phyloP scores from a whole-genome alignment of 345 rosid species.

The Erodium maritimum region DNA sequence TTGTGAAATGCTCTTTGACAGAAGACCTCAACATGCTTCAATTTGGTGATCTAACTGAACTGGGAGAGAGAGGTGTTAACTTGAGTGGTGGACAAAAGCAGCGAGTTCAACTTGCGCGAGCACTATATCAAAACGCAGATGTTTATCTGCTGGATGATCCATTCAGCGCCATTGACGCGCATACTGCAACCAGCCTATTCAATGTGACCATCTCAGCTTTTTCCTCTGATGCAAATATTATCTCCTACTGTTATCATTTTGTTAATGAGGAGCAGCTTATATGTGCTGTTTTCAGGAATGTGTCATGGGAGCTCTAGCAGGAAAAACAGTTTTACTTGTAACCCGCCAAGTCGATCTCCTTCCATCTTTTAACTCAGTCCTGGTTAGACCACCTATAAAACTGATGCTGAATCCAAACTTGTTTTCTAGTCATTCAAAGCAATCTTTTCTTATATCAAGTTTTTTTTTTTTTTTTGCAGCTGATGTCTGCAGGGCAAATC shows the following conservation, averaged over 20 bases:
- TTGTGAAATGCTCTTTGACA: slow-evolving; percentile 28
- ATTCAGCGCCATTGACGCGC: slow-evolving; percentile 54
- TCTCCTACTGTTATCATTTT: background rate
- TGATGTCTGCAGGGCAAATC: slow-evolving; percentile 38
- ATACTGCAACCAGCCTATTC: slow-evolving; percentile 36
- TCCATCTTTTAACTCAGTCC: slow-evolving; percentile 28
- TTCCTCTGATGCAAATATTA: background rate
- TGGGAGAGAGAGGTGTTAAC: slow-evolving; percentile 51
- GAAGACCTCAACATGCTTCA: slow-evolving; percentile 43
- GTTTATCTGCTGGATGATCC: slow-evolving; percentile 55
- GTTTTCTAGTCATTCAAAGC: background rate
- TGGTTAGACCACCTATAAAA: slow-evolving; percentile 30
- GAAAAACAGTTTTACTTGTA: slow-evolving; percentile 42
- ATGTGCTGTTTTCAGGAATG: slow-evolving; percentile 27
- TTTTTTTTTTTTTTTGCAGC: slow-evolving; percentile 20
- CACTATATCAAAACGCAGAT: slow-evolving; percentile 46
- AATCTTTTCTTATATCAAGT: background rate
- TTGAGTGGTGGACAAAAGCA: slow-evolving; percentile 56
- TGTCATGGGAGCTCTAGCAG: slow-evolving; percentile 30
- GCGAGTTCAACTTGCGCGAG: slow-evolving; percentile 46
- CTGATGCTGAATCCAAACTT: no score
- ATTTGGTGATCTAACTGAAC: slow-evolving; percentile 34
- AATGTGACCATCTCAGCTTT: slow-evolving; percentile 15
- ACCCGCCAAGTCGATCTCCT: slow-evolving; percentile 54
- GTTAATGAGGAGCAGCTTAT: background rate